Percentiles rank a stretch among this genome's conserved stretches.
phyloP scores from a whole-genome alignment of 2,329 filamentous ascomycete species.

The Lasiodiplodia gonubiensis region DNA sequence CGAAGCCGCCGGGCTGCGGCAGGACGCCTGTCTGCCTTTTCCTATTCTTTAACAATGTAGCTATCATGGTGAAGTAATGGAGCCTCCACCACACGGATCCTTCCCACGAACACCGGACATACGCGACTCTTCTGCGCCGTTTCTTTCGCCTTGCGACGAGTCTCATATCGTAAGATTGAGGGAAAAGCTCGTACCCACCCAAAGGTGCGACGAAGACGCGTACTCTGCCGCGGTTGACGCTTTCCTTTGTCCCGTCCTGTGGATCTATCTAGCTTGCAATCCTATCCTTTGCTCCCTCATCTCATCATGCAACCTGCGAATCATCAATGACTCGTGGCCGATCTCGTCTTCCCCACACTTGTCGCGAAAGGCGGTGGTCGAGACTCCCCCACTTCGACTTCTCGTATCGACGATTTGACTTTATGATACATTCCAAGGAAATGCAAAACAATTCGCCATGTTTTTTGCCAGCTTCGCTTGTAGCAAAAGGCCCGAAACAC shows the following conservation, averaged over 20 bases:
- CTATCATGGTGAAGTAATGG: background rate
- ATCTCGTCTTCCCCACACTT: background rate
- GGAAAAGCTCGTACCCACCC: background rate
- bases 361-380: background rate
- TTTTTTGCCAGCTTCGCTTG: no score
- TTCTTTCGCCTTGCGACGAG: background rate
- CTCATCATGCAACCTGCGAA: no score
- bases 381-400: background rate
- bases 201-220: background rate
- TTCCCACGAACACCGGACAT: background rate
- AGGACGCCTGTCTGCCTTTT: background rate
- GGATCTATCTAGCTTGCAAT: background rate
- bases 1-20: conserved; percentile 1
- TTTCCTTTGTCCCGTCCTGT: background rate
- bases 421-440: no score
- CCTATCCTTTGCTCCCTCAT: background rate
- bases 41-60: background rate
- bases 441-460: no score
- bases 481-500: no score
- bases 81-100: background rate
- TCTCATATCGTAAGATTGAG: background rate
- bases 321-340: background rate
- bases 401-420: background rate
- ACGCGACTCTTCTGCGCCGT: background rate
- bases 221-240: background rate